A percentile compares a stretch with the other conserved stretches of the same genome.
These are phyloP conservation scores for Trichoderma atroviride DNA, from an alignment of 2,329 filamentous ascomycete species.

Conservation along the genomic window DNA sequence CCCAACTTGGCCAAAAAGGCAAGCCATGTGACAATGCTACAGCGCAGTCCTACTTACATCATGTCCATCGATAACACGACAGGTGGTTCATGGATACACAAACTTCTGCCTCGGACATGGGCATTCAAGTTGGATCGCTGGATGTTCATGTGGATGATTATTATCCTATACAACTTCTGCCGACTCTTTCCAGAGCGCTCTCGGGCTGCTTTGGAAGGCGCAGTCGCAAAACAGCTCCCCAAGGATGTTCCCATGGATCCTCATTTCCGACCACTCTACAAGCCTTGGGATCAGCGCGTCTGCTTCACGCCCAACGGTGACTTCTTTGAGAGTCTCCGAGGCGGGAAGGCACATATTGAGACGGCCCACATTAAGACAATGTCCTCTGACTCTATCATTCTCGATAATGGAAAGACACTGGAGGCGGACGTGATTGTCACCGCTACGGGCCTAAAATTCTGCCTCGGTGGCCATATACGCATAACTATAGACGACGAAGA, in stretches of 20 bases:
- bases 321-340: slow-evolving; percentile 47
- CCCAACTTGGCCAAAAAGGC: slow-evolving; percentile 62
- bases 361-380: slow-evolving; percentile 52
- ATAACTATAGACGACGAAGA: slow-evolving; percentile 54
- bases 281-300: slow-evolving; percentile 69
- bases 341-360: slow-evolving; percentile 45
- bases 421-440: slow-evolving; percentile 65
- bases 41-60: slow-evolving; percentile 67
- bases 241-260: slow-evolving; percentile 50
- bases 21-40: slow-evolving; percentile 67
- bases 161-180: slow-evolving; percentile 40
- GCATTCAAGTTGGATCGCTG: slow-evolving; percentile 32
- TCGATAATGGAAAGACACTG: slow-evolving; percentile 49
- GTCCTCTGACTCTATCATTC: slow-evolving; percentile 47
- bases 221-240: slow-evolving; percentile 52
- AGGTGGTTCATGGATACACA: neutral
- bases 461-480: slow-evolving; percentile 55
- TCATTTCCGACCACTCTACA: slow-evolving; percentile 58
- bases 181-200: slow-evolving; percentile 37
- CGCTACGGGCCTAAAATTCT: slow-evolving; percentile 63
- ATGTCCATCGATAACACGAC: slow-evolving; percentile 47
- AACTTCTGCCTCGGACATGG: neutral
- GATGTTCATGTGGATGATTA: slow-evolving; percentile 48
- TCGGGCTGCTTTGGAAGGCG: slow-evolving; percentile 52
- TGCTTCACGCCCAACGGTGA: slow-evolving; percentile 57